phyloP scores from a whole-genome alignment of 1,139 yeast genomes.

The Schwanniomyces etchellsii region DNA sequence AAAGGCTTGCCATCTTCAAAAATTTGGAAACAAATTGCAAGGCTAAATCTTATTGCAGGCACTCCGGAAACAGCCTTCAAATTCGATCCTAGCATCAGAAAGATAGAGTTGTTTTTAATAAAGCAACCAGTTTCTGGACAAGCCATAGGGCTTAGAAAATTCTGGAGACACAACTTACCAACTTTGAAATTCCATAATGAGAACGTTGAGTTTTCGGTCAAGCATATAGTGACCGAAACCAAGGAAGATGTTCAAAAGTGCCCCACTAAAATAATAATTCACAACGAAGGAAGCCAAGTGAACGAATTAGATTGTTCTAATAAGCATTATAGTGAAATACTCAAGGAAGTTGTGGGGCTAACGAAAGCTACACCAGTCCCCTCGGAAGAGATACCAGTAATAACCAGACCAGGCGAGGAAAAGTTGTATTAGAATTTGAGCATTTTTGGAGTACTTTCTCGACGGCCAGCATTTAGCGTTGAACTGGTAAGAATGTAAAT shows the following conservation, averaged over 20 bases:
- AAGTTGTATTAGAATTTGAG: too few species aligned
- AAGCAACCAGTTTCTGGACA: slow-evolving; percentile 23
- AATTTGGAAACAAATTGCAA: slow-evolving; percentile 27
- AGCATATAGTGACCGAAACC: slow-evolving; percentile 43
- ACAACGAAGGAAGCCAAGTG: slow-evolving; percentile 14
- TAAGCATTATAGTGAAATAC: slow-evolving; percentile 20
- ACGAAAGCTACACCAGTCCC: slow-evolving; percentile 28
- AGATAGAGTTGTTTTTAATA: slow-evolving; percentile 27
- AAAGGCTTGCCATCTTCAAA: slow-evolving; percentile 22
- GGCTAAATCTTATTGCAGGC: slow-evolving; percentile 38
- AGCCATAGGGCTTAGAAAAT: slow-evolving; percentile 37
- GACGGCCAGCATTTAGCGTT: too few species aligned
- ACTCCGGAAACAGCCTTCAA: slow-evolving; percentile 28
- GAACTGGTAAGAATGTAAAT: too few species aligned
- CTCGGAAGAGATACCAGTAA: slow-evolving; percentile 20
- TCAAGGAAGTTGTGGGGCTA: slow-evolving; percentile 22
- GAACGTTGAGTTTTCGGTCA: slow-evolving; percentile 53
- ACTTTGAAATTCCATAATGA: slow-evolving; percentile 82
- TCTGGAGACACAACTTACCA: slow-evolving; percentile 73
- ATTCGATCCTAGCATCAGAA: slow-evolving; percentile 20
- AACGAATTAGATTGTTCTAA: slow-evolving; percentile 28
- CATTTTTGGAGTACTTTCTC: too few species aligned
- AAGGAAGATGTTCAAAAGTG: slow-evolving; percentile 36
- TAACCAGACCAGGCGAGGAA: background rate
- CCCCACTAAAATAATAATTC: slow-evolving; percentile 40